Evolutionary conservation across 1,139 yeast species (phyloP).

Genomic region (Meyerozyma athensensis): DNA sequence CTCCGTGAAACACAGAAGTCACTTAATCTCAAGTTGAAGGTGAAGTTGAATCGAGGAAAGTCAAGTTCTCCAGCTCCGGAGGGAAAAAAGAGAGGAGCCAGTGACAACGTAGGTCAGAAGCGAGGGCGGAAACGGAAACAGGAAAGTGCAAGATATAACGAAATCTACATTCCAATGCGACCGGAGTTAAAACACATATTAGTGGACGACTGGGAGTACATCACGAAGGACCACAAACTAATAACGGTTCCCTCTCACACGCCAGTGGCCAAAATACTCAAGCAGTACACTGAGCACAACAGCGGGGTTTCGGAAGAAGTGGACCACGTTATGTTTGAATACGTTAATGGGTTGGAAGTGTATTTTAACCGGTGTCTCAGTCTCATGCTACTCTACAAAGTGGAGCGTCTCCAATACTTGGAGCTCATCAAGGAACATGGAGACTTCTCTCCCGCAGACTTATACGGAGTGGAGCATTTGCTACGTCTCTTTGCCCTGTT

Average conservation of each 20-base stretch:
- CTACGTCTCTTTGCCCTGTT: slow-evolving; percentile 68
- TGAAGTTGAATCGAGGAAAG: slow-evolving; percentile 8
- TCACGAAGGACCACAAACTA: slow-evolving; percentile 74
- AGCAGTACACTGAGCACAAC: slow-evolving; percentile 31
- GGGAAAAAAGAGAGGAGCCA: slow-evolving; percentile 5
- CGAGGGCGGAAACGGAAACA: neutral
- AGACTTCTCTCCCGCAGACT: slow-evolving; percentile 27
- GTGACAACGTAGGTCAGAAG: neutral
- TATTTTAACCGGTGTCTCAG: slow-evolving; percentile 79
- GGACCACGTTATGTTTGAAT: slow-evolving; percentile 57
- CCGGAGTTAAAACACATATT: slow-evolving; percentile 62
- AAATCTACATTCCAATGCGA: slow-evolving; percentile 54
- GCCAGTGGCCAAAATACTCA: slow-evolving; percentile 49
- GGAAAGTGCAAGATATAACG: slow-evolving; percentile 16
- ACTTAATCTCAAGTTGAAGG: slow-evolving; percentile 4
- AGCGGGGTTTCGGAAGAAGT: slow-evolving; percentile 23
- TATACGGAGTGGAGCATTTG: slow-evolving; percentile 79
- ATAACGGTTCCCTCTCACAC: slow-evolving; percentile 55
- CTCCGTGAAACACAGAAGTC: slow-evolving; percentile 20
- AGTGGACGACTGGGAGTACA: slow-evolving; percentile 90
- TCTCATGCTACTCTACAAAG: slow-evolving; percentile 68
- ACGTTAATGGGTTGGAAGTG: slow-evolving; percentile 60
- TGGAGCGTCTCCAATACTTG: slow-evolving; percentile 78
- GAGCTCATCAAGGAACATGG: slow-evolving; percentile 36
- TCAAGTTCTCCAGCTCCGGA: slow-evolving; percentile 7